Evolutionary conservation across 257 asterid species (phyloP).

Genomic region (Primulina eburnea): DNA sequence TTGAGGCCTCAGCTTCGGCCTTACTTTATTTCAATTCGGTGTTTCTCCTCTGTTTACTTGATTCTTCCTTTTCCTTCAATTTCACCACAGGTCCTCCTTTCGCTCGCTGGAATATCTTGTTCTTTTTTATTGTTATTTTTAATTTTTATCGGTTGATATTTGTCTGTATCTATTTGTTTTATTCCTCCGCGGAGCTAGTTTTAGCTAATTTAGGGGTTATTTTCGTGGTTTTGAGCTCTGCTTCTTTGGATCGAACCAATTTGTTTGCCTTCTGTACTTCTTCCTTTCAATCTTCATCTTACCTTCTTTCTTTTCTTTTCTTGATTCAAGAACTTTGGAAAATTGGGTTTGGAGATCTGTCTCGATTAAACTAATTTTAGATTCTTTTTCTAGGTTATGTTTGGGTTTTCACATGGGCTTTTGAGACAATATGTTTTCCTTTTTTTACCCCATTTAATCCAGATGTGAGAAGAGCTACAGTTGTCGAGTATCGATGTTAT

Average conservation of each 20-base stretch:
- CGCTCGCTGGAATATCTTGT: constrained; percentile 18
- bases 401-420: constrained; percentile 16
- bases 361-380: constrained; percentile 18
- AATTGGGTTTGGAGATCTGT: constrained; percentile 35
- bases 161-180: constrained; percentile 12
- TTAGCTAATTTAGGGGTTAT: constrained; percentile 4
- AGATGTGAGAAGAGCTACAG: constrained; percentile 29
- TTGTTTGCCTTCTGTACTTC: constrained; percentile 15
- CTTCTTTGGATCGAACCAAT: constrained; percentile 39
- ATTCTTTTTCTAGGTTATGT: constrained; percentile 1
- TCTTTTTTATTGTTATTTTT: neutral
- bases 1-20: constrained; percentile 14
- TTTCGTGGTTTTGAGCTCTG: constrained; percentile 28
- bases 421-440: constrained; percentile 12
- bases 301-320: neutral
- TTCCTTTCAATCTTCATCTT: neutral
- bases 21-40: constrained; percentile 16
- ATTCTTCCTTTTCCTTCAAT: constrained; percentile 1
- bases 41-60: neutral
- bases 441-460: constrained; percentile 19
- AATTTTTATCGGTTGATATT: too few species aligned
- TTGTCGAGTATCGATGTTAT: constrained; percentile 23
- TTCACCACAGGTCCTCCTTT: constrained; percentile 22
- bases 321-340: constrained; percentile 10
- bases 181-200: neutral